Conservation (phyloP, 345 rosid genomes). For the Conringia planisiliqua region DNA sequence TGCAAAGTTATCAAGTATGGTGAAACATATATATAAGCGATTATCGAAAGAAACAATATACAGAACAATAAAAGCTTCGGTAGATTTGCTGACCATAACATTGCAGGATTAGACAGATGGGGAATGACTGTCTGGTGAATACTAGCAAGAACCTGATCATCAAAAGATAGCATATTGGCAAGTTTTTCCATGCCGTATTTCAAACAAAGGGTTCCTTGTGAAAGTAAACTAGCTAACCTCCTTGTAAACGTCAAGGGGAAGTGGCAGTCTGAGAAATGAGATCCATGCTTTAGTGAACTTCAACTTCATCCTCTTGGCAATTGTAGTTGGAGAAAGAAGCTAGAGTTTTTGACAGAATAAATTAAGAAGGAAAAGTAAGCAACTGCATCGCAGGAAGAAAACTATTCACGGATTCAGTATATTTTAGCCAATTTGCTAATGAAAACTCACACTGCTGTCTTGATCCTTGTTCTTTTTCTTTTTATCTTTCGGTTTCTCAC, state of each 20-base stretch:
- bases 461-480: constrained; percentile 37
- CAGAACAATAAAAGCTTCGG: neutral
- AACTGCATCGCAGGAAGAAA: neutral
- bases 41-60: neutral
- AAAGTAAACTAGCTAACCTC: constrained; percentile 49
- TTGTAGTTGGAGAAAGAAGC: constrained; percentile 56
- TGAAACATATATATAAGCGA: neutral
- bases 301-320: constrained; percentile 73
- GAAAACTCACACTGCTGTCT: constrained; percentile 44
- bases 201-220: neutral
- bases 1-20: constrained; percentile 35
- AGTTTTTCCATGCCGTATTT: neutral
- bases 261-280: constrained; percentile 81
- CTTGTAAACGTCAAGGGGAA: constrained; percentile 82
- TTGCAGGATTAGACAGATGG: constrained; percentile 64
- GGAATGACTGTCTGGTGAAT: constrained; percentile 81
- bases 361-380: neutral
- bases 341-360: constrained; percentile 18
- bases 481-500: constrained; percentile 28
- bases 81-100: constrained; percentile 56
- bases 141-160: constrained; percentile 68
- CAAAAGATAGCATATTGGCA: constrained; percentile 28
- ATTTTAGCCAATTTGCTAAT: neutral
- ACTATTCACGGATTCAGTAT: neutral
- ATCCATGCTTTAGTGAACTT: constrained; percentile 94